A percentile compares a stretch with the other conserved stretches of the same genome.
Conservation (phyloP, 2,329 filamentous ascomycete genomes). For the Rutstroemia sp. region DNA sequence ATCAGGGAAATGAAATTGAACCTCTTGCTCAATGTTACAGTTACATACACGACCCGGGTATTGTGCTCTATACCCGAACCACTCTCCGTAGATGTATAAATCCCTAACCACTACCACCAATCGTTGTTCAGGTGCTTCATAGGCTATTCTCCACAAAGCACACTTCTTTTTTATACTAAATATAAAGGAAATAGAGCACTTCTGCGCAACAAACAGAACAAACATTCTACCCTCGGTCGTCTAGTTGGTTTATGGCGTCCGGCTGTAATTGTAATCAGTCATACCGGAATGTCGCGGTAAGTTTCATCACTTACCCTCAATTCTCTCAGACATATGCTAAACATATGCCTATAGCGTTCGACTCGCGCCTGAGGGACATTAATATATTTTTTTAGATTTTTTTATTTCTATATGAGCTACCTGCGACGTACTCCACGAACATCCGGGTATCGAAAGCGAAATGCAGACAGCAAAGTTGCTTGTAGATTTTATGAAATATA, state of each 20-base stretch:
- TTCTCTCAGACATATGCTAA: neutral
- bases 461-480: no score
- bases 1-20: neutral
- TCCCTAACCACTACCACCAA: neutral
- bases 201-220: neutral
- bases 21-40: neutral
- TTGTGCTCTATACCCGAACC: no score
- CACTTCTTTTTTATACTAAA: rapidly evolving
- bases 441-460: no score
- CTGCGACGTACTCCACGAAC: no score
- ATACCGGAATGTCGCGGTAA: constrained; percentile 4
- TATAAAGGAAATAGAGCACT: rapidly evolving
- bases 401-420: neutral
- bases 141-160: neutral
- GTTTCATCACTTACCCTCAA: no score
- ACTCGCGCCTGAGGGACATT: constrained; percentile 9
- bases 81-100: neutral
- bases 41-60: no score
- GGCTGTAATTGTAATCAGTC: constrained; percentile 7
- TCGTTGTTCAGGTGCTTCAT: neutral
- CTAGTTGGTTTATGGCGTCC: constrained; percentile 12
- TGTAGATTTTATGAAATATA: no score
- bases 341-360: constrained; percentile 1
- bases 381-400: neutral
- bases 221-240: constrained; percentile 10